Evolutionary conservation across 805 yeast species (phyloP).

Genomic region (Zygosaccharomyces kombuchaensis): DNA sequence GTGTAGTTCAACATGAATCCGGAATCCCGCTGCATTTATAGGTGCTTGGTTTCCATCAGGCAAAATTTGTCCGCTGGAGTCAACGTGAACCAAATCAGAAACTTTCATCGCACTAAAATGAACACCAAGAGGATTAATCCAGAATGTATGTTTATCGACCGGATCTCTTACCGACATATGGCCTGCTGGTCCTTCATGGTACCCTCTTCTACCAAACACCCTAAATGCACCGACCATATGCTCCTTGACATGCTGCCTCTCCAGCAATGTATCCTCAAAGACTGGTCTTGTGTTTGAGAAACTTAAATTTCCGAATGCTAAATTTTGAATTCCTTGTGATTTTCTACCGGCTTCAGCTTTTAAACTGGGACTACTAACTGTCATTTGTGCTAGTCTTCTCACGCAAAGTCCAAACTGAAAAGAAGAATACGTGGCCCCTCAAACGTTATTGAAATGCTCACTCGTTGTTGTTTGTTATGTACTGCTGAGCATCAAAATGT

Average conservation of each 20-base stretch:
- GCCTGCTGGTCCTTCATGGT: conserved; percentile 75
- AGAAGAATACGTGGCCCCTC: too few relatives aligned
- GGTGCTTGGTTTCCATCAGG: conserved; percentile 48
- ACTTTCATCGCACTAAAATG: conserved; percentile 63
- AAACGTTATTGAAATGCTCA: too few relatives aligned
- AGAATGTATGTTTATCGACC: conserved; percentile 69
- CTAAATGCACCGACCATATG: conserved; percentile 87
- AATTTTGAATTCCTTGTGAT: conserved; percentile 22
- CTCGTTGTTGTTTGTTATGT: too few relatives aligned
- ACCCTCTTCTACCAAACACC: conserved; percentile 74
- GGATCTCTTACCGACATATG: conserved; percentile 87
- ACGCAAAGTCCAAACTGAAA: too few relatives aligned
- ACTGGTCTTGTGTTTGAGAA: conserved; percentile 18
- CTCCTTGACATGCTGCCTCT: conserved; percentile 34
- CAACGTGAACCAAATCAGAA: conserved; percentile 58
- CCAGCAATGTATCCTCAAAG: conserved; percentile 17
- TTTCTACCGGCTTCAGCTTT: not conserved
- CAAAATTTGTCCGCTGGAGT: conserved; percentile 52
- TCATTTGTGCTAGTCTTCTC: not conserved
- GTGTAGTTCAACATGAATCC: conserved; percentile 62
- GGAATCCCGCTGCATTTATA: conserved; percentile 64
- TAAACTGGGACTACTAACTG: not conserved
- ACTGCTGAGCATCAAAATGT: too few relatives aligned
- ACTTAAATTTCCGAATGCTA: conserved; percentile 17
- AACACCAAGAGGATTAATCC: conserved; percentile 85